These are phyloP conservation scores for Pythium chondricola DNA, from an alignment of 352 stramenopile genomes.

Conservation along the genomic window DNA sequence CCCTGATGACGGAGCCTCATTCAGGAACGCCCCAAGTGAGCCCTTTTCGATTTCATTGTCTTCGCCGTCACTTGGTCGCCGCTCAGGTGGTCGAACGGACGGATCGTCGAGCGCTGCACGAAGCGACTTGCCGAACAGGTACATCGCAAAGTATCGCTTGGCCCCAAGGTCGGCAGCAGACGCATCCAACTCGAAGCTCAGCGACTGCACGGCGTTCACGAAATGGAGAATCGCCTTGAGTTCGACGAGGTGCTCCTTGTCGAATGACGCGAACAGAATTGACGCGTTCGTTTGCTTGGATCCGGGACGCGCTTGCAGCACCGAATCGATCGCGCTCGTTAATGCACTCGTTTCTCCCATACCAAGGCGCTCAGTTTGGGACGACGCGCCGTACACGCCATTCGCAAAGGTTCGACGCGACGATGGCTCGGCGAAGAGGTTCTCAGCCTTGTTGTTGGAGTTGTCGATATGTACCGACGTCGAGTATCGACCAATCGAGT, in stretches of 20 bases:
- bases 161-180: constrained; percentile 68
- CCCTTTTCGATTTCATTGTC: constrained; percentile 7
- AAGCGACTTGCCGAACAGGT: constrained; percentile 57
- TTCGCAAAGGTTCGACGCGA: neutral
- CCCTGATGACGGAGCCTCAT: constrained; percentile 61
- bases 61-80: constrained; percentile 13
- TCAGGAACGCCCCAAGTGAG: constrained; percentile 16
- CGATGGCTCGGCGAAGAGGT: constrained; percentile 39
- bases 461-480: constrained; percentile 50
- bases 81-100: neutral
- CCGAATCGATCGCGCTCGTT: constrained; percentile 17
- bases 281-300: constrained; percentile 29
- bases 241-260: constrained; percentile 59
- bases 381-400: constrained; percentile 1
- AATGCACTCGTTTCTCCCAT: constrained; percentile 13
- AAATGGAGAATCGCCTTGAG: constrained; percentile 68
- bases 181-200: constrained; percentile 71
- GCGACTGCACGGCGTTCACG: constrained; percentile 60
- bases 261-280: constrained; percentile 59
- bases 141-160: constrained; percentile 70
- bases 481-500: constrained; percentile 71
- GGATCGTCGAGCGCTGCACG: constrained; percentile 29
- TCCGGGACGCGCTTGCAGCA: too few relatives aligned
- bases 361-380: constrained; percentile 9
- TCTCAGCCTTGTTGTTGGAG: constrained; percentile 65